phyloP scores from a whole-genome alignment of 2,329 filamentous ascomycete species.

The Ilyonectria robusta region DNA sequence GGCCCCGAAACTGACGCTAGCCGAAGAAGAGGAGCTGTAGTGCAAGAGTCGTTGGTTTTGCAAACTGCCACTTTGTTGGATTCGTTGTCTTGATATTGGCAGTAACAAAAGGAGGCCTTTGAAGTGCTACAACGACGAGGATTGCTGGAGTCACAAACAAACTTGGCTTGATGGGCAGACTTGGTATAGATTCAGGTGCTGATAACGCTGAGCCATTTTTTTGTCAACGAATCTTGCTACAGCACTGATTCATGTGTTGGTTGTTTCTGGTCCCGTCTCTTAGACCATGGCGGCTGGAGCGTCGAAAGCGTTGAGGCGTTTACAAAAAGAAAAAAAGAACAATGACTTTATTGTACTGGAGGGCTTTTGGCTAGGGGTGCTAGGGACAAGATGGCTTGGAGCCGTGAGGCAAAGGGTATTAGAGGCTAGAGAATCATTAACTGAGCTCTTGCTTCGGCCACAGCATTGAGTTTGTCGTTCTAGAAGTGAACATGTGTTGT shows the following conservation, averaged over 20 bases:
- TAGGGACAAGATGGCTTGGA: conserved; percentile 27
- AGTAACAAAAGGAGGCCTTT: conserved; percentile 3
- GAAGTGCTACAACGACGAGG: conserved; percentile 3
- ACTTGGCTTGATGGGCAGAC: conserved; percentile 31
- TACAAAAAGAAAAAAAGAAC: conserved; percentile 33
- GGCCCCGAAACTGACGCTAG: conserved; percentile 45
- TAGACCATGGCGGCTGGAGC: conserved; percentile 22
- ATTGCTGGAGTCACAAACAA: conserved; percentile 30
- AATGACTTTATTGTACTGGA: conserved; percentile 32
- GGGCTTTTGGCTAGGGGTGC: conserved; percentile 24
- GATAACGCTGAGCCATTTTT: conserved; percentile 19
- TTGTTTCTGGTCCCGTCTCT: conserved; percentile 15
- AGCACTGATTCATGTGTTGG: conserved; percentile 13
- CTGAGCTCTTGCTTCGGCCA: conserved; percentile 30
- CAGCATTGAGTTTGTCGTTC: not conserved
- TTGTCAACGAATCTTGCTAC: conserved; percentile 10
- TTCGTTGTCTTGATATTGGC: not conserved
- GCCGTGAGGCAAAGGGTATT: conserved; percentile 34
- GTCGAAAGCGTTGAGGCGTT: conserved; percentile 26
- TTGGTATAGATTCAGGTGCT: conserved; percentile 38
- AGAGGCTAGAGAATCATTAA: conserved; percentile 43
- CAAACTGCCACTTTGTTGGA: conserved; percentile 10
- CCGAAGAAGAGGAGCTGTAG: conserved; percentile 59
- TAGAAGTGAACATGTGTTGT: conserved; percentile 11
- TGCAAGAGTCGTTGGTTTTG: conserved; percentile 2